phyloP scores from a whole-genome alignment of 208 protist genomes.

The Wallacemonas sp. region DNA sequence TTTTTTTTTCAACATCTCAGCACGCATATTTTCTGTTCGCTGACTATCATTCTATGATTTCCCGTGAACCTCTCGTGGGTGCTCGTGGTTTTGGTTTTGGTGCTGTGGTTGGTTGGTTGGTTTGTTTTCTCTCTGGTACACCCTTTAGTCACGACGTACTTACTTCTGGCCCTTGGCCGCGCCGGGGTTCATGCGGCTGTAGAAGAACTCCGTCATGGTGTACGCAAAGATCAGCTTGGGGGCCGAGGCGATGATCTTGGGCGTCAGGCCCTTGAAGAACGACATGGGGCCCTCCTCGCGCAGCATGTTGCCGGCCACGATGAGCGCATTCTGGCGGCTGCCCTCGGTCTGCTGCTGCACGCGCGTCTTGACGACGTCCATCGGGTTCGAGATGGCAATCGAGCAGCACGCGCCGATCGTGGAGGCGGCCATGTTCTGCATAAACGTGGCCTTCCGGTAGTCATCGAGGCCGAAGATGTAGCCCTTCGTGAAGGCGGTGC shows the following conservation, averaged over 20 bases:
- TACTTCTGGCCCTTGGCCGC: too few species aligned
- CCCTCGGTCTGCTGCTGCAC: constrained; percentile 79
- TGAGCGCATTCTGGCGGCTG: constrained; percentile 45
- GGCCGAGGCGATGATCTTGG: constrained; percentile 82
- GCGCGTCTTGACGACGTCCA: constrained; percentile 94
- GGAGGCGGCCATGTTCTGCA: constrained; percentile 88
- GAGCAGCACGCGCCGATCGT: constrained; percentile 79
- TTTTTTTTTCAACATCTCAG: too few species aligned
- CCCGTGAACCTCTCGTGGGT: too few species aligned
- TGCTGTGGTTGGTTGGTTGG: too few species aligned
- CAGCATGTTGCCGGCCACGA: constrained; percentile 52
- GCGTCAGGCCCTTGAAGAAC: constrained; percentile 91
- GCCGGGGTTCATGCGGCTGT: constrained; percentile 57
- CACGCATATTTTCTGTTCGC: too few species aligned
- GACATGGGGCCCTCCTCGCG: constrained; percentile 77
- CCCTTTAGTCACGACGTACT: too few species aligned
- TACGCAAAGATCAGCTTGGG: constrained; percentile 89
- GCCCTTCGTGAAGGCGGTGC: constrained; percentile 87
- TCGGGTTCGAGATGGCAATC: constrained; percentile 89
- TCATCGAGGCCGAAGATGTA: constrained; percentile 81
- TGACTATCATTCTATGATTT: too few species aligned
- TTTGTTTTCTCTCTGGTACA: too few species aligned
- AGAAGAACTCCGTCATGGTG: constrained; percentile 85
- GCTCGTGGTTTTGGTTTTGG: too few species aligned
- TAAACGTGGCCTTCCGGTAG: constrained; percentile 71